phyloP scores from a whole-genome alignment of 108 stramenopile genomes.

The Parmales sp. region DNA sequence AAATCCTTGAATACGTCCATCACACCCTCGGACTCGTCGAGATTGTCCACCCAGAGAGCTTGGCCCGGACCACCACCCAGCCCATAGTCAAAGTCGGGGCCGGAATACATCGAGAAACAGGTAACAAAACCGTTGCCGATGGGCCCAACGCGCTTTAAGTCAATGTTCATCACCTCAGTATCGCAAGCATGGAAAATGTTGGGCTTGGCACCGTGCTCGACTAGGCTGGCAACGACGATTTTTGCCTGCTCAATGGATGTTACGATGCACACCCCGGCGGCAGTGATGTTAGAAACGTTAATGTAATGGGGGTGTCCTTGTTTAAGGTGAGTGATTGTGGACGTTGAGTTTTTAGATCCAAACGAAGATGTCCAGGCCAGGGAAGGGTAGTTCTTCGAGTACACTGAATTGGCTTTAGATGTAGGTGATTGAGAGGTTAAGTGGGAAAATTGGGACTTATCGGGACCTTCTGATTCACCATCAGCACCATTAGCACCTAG shows the following conservation, averaged over 20 bases:
- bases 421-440: no score
- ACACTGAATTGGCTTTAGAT: no score
- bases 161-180: conserved; percentile 96
- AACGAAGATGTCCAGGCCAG: no score
- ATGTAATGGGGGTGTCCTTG: conserved; percentile 64
- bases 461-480: no score
- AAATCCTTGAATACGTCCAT: conserved; percentile 74
- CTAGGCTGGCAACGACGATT: conserved; percentile 44
- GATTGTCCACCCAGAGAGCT: conserved; percentile 80
- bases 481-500: no score
- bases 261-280: conserved; percentile 45
- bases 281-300: conserved; percentile 28
- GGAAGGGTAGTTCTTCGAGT: no score
- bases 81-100: conserved; percentile 84
- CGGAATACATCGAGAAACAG: conserved; percentile 78
- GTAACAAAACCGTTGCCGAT: conserved; percentile 94
- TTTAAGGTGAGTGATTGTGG: conserved; percentile 32
- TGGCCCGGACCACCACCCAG: conserved; percentile 61
- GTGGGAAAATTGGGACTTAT: no score
- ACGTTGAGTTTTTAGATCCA: no score
- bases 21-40: conserved; percentile 68
- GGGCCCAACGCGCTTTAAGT: conserved; percentile 68
- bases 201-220: conserved; percentile 23
- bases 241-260: conserved; percentile 55
- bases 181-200: conserved; percentile 77